phyloP scores from a whole-genome alignment of 192 early-diverging fungal genomes.

The Backusella westeae region DNA sequence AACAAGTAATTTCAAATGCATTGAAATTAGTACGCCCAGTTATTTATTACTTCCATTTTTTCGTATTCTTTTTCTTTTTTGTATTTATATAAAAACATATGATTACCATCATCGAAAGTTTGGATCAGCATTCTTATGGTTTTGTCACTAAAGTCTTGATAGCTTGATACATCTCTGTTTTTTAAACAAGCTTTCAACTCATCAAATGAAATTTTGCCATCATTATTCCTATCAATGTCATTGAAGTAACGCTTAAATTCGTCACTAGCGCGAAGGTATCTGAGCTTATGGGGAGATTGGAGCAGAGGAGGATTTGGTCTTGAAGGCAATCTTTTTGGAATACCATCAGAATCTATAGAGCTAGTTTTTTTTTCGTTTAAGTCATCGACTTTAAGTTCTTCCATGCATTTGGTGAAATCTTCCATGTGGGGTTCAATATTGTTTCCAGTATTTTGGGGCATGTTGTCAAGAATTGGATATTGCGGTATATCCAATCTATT shows the following conservation, averaged over 20 bases:
- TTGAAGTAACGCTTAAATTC: background rate
- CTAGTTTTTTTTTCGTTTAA: background rate
- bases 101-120: background rate
- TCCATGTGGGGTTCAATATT: background rate
- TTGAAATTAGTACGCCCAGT: background rate
- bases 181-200: background rate
- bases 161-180: background rate
- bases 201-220: background rate
- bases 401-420: background rate
- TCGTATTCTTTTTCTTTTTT: background rate
- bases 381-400: background rate
- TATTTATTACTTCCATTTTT: background rate
- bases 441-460: background rate
- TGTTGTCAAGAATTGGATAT: background rate
- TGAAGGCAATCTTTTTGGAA: background rate
- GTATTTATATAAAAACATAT: background rate
- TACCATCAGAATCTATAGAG: background rate
- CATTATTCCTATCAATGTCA: background rate
- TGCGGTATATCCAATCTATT: background rate
- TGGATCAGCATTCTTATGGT: background rate
- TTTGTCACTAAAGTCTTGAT: background rate
- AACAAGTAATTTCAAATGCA: background rate
- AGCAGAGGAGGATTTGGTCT: background rate
- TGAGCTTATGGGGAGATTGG: background rate
- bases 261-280: background rate